Evolutionary conservation across 75 land plant genomes (phyloP), one percentile per base, ranked within the genome.

Genomic region (Sequoia sempervirens): DNA sequence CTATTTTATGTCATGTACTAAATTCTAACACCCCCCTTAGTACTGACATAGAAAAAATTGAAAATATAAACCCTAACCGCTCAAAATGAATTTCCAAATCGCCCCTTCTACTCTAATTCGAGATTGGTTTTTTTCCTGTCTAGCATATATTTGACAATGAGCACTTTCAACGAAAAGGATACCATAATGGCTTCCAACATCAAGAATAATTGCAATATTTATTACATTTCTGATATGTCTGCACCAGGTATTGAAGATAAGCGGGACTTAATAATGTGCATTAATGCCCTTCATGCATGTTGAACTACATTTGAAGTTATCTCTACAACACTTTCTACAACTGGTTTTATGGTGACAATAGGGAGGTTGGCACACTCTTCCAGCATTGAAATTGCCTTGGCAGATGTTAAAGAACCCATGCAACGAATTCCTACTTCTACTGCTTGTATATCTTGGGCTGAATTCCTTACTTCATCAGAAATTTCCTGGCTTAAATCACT

Each of bases 401-500:
- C 85, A 26, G 86, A 88, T 82, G 97, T 94, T 73, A 88, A 38
- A 75, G 93, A 45, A 20, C 98, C 98, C 82, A 96, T 92, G 58
- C 92, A 89, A 18, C 88, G 85, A 10, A 96, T 91, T 70, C 98
- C 96, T 76, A 91, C 93, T 85, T 94, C 94, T 80, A 94, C 98
- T 46, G 98, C 98, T 81, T 92, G 95, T 40, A 94, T 94, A 84
- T 92, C 98, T 82, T 95, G 91, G 14, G 96, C 88, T 41, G 96
- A 94, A 84, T 91, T 94, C 84, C 56, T 87, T 30, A 96, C 90
- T 20, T 96, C 94, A 80, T 94, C 93, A 45, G 94, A 85, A 82
- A 96, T 91, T 83, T 96, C 98, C 80, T 94, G 96, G 85, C 97
- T 95, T 78, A 95, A 85, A 61, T 95, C 97, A 90, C 90, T 95